Evolutionary conservation across 352 stramenopile species (phyloP), one percentile per base, ranked within the genome.

Genomic region (Aphanomyces astaci): DNA sequence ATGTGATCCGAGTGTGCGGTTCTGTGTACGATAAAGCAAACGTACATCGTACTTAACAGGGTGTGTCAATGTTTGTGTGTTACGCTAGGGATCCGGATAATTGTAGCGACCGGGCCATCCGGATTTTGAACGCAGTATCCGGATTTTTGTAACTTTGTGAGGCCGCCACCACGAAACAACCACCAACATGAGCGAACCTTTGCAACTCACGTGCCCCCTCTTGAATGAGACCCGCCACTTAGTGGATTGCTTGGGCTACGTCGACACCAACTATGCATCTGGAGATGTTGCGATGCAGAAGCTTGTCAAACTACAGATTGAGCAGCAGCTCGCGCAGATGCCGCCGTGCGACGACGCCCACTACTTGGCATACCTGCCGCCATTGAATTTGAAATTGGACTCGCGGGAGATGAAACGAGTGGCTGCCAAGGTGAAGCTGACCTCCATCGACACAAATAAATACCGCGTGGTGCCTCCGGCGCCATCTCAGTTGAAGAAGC

Each of bases 261-360:
- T 90, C 22, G 84, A 93, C 72, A 85, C 84, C 64, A 83, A 84
- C 40, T 76, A 75, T 17, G 45, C 73, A 2, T 68, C 64, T 31
- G 4, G 51, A 15, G 62, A 68, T 39, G 45, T 31, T 5, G 43
- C 28, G 28, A 68, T 68, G 62, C 49, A 68, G 48, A 68, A 68
- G 43, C 32, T 68, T 19, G 62, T 68, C n/a, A 72, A 70, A 30
- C 81, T 88, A 59, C 75, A 81, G 71, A 71, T 76, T 24, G 82
- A 90, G 39, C 81, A 90, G 71, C 78, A 78, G 46, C 75, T 81
- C 39, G 82, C 79, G 19, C 80, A 90, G 72, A 93, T 93, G 84
- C 78, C 78, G 17, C 79, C 74, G 32, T 90, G 90, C 55, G 62
- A 73, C 55, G 33, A 71, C 28, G 67, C 76, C 39, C 43, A 75